Evolutionary conservation across 1,284 basidiomycete species (phyloP), one percentile per base, ranked within the genome.

Genomic region (Boletellus sp.): DNA sequence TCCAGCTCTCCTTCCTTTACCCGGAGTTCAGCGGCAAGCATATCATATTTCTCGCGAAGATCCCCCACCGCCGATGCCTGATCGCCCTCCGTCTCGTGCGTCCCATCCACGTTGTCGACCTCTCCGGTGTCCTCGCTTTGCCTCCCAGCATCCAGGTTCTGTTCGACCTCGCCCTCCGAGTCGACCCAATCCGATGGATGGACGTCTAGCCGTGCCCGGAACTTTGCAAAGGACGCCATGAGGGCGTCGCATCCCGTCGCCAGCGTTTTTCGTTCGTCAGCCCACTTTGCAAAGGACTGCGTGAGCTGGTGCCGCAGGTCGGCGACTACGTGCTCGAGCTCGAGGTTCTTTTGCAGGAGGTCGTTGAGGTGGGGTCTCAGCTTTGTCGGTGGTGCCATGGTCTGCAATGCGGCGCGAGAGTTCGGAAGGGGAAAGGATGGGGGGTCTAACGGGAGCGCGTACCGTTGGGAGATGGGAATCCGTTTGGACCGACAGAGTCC

Each of bases 211-310:
- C 58, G 54, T 43, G 62, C 64, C 35, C 62, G 62, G 37, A 66
- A 67, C 44, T 67, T 64, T 26, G 64, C 65, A 62, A 64, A 64
- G 24, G 65, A 67, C 21, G 62, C 64, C 62, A 64, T 64, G 62
- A 64, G 65, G 12, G 41, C 12, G 35, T 64, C 65, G 33, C 62
- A 64, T 22, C 54, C 60, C 44, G 49, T 41, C 39, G 54, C 54
- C 41, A 64, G 50, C 32, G 47, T 50, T 47, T 64, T 64, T 42
- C 65, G 62, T 53, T 64, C 62, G 37, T 64, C 65, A 7, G 57
- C 65, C 65, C 62, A 67, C 53, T 62, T 66, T 36, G 62, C 63
- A 18, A 60, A 51, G 18, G 65, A 64, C 41, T 64, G 62, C 40
- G 62, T 64, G 48, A 67, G 63, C 47, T 64, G 65, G 37, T 64